phyloP scores from a whole-genome alignment of 805 yeast species.

The Pichia paraexigua region DNA sequence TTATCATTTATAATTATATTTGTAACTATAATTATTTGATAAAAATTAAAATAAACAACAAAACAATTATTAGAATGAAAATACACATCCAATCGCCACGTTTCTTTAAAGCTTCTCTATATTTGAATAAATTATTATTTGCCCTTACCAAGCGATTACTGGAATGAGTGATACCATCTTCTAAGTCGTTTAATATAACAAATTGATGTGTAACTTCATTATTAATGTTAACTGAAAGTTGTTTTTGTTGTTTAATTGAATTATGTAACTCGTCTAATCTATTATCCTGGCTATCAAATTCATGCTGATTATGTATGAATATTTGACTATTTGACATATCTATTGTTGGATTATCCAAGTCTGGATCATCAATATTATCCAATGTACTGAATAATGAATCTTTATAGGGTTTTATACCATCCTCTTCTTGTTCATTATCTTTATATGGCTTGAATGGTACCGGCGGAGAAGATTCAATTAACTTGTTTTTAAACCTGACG shows the following conservation, averaged over 20 bases:
- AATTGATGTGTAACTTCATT: constrained; percentile 42
- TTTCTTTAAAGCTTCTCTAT: constrained; percentile 35
- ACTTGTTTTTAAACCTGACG: constrained; percentile 18
- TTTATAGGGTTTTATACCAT: not conserved
- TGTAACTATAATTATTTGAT: constrained; percentile 20
- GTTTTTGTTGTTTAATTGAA: constrained; percentile 38
- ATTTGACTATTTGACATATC: constrained; percentile 24
- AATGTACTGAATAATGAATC: not conserved
- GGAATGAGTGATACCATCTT: constrained; percentile 36
- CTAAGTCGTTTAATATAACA: constrained; percentile 42
- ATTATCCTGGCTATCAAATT: constrained; percentile 38
- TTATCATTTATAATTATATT: not conserved
- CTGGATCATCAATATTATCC: not conserved
- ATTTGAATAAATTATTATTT: constrained; percentile 30
- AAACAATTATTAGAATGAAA: constrained; percentile 33
- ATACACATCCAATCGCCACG: constrained; percentile 46
- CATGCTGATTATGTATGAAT: constrained; percentile 37
- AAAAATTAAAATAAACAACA: constrained; percentile 36
- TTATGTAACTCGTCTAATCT: constrained; percentile 33
- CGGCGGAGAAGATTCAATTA: constrained; percentile 14
- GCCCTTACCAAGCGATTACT: constrained; percentile 36
- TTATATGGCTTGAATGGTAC: not conserved
- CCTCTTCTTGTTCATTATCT: constrained; percentile 3
- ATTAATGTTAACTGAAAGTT: constrained; percentile 39
- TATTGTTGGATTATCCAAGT: constrained; percentile 5